Evolutionary conservation across 768 basidiomycete species (phyloP), one percentile per base, ranked within the genome.

Genomic region (Lyophyllum atratum): DNA sequence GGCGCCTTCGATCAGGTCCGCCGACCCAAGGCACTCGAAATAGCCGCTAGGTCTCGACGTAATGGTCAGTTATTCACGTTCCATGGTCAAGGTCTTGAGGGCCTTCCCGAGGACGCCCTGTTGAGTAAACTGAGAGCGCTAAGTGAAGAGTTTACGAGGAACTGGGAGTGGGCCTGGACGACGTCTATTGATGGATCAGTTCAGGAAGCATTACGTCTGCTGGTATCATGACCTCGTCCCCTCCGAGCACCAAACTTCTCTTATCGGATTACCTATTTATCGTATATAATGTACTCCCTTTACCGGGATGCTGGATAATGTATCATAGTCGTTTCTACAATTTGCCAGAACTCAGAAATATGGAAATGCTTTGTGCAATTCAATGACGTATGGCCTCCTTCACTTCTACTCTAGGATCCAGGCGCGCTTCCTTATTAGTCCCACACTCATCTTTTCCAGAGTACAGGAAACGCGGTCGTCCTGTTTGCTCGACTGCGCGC

Each of bases 151-250:
- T 66, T 87, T 24, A 76, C 75, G 17, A 74, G 74, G 64, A 80
- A 78, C 47, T 86, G 84, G 85, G 80, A 83, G 55, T 89, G 87
- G 87, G 68, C 78, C 5, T 86, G 84, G 84, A 72, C 72, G 9
- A 78, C 81, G 22, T 79, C 77, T 4, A 61, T 82, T 17, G 79
- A 80, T 40, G 69, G 61, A 14, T 71, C 76, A 7, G 63, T 78
- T 25, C 66, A 74, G 54, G 72, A 79, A 52, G 81, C 80, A 4
- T 52, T 68, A 40, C 64, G 62, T 11, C 56, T 72, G 61, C 51
- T 75, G 58, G 72, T 66, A 53, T 50, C 44, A 15, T 45, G 52
- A 51, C 39, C 19, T 51, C 14, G n/a, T 4, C 15, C 31, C 17
- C 14, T 26, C 40, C 10, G 22, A 40, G 19, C 5, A 29, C 44